These are phyloP conservation scores for Linnemannia hyalina DNA, from an alignment of 192 early-diverging fungal genomes.

Conservation along the genomic window DNA sequence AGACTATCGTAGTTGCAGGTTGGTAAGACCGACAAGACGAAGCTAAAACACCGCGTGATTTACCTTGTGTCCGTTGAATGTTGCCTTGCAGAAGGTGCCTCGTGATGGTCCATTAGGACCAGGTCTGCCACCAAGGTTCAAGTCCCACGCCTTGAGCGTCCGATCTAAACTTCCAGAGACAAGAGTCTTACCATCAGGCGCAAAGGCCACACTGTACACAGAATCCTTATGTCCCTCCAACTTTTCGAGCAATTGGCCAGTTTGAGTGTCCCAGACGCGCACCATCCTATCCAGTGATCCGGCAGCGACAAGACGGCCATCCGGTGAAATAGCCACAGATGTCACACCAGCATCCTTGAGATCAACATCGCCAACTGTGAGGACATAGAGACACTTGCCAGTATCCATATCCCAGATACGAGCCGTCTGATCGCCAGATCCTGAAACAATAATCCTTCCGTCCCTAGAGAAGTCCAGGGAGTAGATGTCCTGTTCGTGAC, in stretches of 20 bases:
- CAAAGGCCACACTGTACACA: constrained; percentile 96
- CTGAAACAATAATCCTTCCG: constrained; percentile 90
- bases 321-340: constrained; percentile 93
- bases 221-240: constrained; percentile 96
- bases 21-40: neutral
- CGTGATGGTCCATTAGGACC: constrained; percentile 42
- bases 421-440: constrained; percentile 86
- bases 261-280: constrained; percentile 90
- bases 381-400: constrained; percentile 77
- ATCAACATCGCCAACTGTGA: constrained; percentile 84
- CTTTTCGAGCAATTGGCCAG: constrained; percentile 85
- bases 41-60: neutral
- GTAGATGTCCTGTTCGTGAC: constrained; percentile 98
- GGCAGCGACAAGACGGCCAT: constrained; percentile 87
- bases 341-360: constrained; percentile 95
- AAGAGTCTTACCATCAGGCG: constrained; percentile 91
- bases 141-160: constrained; percentile 93
- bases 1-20: neutral
- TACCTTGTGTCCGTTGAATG: constrained; percentile 69
- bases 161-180: constrained; percentile 94
- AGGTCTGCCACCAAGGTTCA: constrained; percentile 62
- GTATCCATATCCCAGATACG: constrained; percentile 90
- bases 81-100: constrained; percentile 58
- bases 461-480: constrained; percentile 94
- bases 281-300: constrained; percentile 95